Percentiles rank a stretch among this genome's conserved stretches.
Conservation (phyloP, 441 rosid species). For the Heliophila coronopifolia region DNA sequence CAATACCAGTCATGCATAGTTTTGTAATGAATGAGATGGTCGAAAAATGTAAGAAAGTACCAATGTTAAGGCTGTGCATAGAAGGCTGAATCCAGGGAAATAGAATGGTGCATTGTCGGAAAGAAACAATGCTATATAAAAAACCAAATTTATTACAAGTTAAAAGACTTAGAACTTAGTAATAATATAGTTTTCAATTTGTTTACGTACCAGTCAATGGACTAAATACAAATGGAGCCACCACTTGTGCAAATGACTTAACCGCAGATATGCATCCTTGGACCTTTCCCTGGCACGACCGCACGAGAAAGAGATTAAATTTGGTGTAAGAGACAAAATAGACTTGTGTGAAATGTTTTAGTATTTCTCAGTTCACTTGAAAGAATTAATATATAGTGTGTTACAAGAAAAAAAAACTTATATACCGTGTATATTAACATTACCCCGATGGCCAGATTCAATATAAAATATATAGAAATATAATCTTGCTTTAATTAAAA, state of each 20-base stretch:
- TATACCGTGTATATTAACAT: too few relatives aligned
- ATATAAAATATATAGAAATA: too few relatives aligned
- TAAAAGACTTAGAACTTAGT: neutral
- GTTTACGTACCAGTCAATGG: slow-evolving; percentile 67
- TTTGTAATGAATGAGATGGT: too few relatives aligned
- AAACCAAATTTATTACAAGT: neutral
- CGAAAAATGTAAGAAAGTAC: slow-evolving; percentile 33
- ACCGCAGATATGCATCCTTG: slow-evolving; percentile 89
- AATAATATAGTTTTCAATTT: too few relatives aligned
- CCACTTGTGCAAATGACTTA: slow-evolving; percentile 58
- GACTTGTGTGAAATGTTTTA: too few relatives aligned
- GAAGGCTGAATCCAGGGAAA: slow-evolving; percentile 78
- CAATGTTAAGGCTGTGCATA: slow-evolving; percentile 51
- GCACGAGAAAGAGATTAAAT: too few relatives aligned
- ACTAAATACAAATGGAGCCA: slow-evolving; percentile 73
- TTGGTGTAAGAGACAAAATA: too few relatives aligned
- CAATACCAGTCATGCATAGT: neutral
- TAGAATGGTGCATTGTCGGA: slow-evolving; percentile 65
- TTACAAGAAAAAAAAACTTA: too few relatives aligned
- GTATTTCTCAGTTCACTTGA: too few relatives aligned
- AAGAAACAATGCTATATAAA: slow-evolving; percentile 49
- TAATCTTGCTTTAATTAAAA: too few relatives aligned
- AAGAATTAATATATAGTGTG: too few relatives aligned
- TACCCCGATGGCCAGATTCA: too few relatives aligned
- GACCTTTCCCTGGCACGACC: slow-evolving; percentile 94